These are phyloP conservation scores for Collybia sp. DNA, from an alignment of 768 basidiomycete species.

Conservation along the genomic window DNA sequence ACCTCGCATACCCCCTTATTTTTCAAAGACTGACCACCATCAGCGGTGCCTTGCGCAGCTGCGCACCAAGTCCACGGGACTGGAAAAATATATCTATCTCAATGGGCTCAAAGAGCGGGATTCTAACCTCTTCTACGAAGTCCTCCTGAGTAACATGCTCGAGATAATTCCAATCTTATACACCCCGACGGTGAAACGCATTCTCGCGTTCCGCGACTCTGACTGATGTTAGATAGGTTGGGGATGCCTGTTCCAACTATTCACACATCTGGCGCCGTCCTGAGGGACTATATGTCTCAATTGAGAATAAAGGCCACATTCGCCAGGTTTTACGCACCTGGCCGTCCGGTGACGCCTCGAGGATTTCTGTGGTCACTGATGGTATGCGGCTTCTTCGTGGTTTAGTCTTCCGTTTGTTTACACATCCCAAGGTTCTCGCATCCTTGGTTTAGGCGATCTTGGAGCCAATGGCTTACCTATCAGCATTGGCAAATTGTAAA, in stretches of 20 bases:
- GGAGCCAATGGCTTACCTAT: constrained; percentile 52
- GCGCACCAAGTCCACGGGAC: constrained; percentile 46
- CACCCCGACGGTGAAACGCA: constrained; percentile 56
- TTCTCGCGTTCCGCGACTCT: background rate
- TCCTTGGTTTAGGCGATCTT: constrained; percentile 60
- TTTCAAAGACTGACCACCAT: constrained; percentile 45
- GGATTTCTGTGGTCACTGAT: constrained; percentile 78
- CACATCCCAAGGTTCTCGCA: constrained; percentile 47
- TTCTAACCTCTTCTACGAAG: constrained; percentile 60
- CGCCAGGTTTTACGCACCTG: constrained; percentile 50
- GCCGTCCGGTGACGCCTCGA: constrained; percentile 37
- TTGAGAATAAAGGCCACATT: constrained; percentile 63
- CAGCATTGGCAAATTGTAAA: constrained; percentile 69
- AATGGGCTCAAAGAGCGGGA: constrained; percentile 60
- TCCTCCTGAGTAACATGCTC: constrained; percentile 56
- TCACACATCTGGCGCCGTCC: constrained; percentile 65
- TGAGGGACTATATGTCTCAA: constrained; percentile 58
- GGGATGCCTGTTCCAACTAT: constrained; percentile 69
- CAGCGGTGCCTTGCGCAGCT: constrained; percentile 54
- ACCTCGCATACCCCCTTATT: constrained; percentile 40
- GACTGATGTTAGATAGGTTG: constrained; percentile 36
- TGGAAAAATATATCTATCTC: constrained; percentile 73
- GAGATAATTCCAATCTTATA: constrained; percentile 70
- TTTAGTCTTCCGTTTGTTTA: constrained; percentile 2
- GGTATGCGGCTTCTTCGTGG: constrained; percentile 33